A percentile compares a stretch with the other conserved stretches of the same genome.
phyloP scores from a whole-genome alignment of 1,139 yeast species.

The Eremothecium coryli region DNA sequence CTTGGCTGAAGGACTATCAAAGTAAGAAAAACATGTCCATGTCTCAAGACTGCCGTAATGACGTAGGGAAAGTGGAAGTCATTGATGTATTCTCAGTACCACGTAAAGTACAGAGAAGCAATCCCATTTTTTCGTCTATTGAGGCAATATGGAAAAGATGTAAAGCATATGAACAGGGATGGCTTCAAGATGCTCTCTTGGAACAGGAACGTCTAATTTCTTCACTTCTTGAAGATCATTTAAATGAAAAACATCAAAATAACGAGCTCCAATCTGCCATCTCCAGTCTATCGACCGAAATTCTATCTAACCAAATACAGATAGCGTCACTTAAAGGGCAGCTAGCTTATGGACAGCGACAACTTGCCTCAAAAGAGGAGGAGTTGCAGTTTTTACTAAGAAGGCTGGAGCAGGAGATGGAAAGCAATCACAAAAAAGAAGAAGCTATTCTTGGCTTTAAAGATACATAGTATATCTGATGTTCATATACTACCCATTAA shows the following conservation, averaged over 20 bases:
- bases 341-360: slow-evolving; percentile 4
- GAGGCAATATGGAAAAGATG: background rate
- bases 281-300: slow-evolving; percentile 10
- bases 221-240: background rate
- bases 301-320: slow-evolving; percentile 11
- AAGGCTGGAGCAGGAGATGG: background rate
- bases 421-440: slow-evolving; percentile 1
- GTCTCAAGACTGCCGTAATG: no score
- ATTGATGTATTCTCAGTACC: no score
- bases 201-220: background rate
- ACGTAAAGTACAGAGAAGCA: background rate
- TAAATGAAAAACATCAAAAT: background rate
- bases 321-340: slow-evolving; percentile 14
- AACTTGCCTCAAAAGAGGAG: slow-evolving; percentile 1
- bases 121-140: background rate
- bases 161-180: background rate
- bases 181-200: background rate
- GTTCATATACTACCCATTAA: no score
- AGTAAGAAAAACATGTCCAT: background rate
- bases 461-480: background rate
- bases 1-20: background rate
- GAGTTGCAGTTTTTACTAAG: background rate
- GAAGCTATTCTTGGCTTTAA: background rate
- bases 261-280: slow-evolving; percentile 4
- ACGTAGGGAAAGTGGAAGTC: no score